A percentile compares a stretch with the other conserved stretches of the same genome.
phyloP scores from a whole-genome alignment of 75 land plant genomes.

The Gnetum montanum region DNA sequence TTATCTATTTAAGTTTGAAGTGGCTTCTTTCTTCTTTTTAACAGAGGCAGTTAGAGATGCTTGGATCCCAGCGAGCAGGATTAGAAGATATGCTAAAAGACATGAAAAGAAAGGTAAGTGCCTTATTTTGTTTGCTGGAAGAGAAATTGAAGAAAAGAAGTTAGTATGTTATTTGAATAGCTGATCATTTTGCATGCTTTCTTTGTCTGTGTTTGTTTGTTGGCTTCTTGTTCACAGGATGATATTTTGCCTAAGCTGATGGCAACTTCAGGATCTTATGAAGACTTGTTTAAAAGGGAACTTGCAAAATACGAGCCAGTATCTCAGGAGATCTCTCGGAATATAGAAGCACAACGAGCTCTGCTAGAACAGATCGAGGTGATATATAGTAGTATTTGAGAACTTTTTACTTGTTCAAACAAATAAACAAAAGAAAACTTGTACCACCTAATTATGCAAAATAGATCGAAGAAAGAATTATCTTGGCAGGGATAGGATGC shows the following conservation, averaged over 20 bases:
- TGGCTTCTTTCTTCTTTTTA: too few relatives aligned
- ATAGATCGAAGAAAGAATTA: too few relatives aligned
- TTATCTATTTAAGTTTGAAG: too few relatives aligned
- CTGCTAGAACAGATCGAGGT: slow-evolving; percentile 86
- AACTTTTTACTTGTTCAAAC: not conserved
- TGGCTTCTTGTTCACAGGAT: slow-evolving; percentile 38
- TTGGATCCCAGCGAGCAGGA: slow-evolving; percentile 85
- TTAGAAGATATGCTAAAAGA: slow-evolving; percentile 99
- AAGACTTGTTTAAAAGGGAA: slow-evolving; percentile 91
- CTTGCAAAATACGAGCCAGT: slow-evolving; percentile 75
- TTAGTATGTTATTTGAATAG: not conserved
- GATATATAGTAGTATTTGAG: too few relatives aligned
- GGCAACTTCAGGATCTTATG: slow-evolving; percentile 86
- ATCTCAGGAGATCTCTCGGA: slow-evolving; percentile 73
- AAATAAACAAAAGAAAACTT: too few relatives aligned
- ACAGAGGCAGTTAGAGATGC: slow-evolving; percentile 83
- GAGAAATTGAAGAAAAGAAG: not conserved
- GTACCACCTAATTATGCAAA: too few relatives aligned
- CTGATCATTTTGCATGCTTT: not conserved
- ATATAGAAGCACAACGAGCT: slow-evolving; percentile 82
- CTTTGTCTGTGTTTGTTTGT: not conserved
- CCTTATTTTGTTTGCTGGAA: slow-evolving; percentile 1
- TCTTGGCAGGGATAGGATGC: too few relatives aligned
- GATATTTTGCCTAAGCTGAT: slow-evolving; percentile 95
- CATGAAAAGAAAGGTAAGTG: slow-evolving; percentile 87